Percentiles rank a stretch among this genome's conserved stretches.
These are phyloP conservation scores for Thielaviopsis ethacetica DNA, from an alignment of 2,329 filamentous ascomycete genomes.

Conservation along the genomic window DNA sequence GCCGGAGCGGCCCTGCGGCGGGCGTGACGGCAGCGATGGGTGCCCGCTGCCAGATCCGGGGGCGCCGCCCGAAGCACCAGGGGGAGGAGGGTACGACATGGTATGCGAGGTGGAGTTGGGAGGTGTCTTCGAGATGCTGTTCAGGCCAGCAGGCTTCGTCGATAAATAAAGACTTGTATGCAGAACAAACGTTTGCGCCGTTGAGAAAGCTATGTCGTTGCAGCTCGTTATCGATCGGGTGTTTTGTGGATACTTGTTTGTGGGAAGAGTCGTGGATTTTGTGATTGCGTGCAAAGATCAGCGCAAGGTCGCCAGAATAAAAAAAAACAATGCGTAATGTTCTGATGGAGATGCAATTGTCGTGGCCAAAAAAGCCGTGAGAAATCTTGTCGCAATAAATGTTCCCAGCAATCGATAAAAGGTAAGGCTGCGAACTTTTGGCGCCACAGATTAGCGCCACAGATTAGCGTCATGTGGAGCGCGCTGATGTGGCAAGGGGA, in stretches of 20 bases:
- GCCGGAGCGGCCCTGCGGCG: slow-evolving; percentile 40
- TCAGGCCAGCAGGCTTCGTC: not conserved
- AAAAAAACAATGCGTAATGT: too few relatives aligned
- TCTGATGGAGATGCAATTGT: too few relatives aligned
- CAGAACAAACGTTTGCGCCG: not conserved
- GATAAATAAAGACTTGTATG: not conserved
- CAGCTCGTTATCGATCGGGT: too few relatives aligned
- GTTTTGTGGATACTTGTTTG: too few relatives aligned
- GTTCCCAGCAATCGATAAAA: not conserved
- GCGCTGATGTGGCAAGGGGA: not conserved
- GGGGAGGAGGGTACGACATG: slow-evolving; percentile 79
- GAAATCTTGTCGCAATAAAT: not conserved
- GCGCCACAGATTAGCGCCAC: not conserved
- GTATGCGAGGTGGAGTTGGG: slow-evolving; percentile 33
- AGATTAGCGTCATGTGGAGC: not conserved
- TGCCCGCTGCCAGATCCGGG: slow-evolving; percentile 24
- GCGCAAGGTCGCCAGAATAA: too few relatives aligned
- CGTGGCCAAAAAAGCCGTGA: too few relatives aligned
- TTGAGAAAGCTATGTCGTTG: not conserved
- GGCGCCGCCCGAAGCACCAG: slow-evolving; percentile 44
- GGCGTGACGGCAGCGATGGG: slow-evolving; percentile 61
- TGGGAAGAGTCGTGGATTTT: too few relatives aligned
- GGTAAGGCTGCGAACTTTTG: not conserved
- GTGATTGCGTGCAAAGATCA: too few relatives aligned
- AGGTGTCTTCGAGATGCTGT: not conserved